Conservation (phyloP, 208 protist species). For the Wallacemonas collosoma region DNA sequence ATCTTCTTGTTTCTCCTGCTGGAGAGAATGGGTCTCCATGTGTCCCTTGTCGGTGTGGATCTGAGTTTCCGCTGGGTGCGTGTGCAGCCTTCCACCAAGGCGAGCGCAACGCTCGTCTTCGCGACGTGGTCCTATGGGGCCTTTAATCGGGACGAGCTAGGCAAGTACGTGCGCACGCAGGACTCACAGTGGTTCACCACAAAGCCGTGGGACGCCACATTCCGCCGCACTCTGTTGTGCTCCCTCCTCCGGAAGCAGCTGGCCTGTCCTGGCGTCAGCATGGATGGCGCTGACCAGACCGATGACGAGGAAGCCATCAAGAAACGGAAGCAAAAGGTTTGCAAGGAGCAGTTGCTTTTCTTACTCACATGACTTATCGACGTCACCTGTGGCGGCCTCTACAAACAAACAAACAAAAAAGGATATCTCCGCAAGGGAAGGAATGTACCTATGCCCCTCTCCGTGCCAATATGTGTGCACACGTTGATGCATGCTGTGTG, state of each 20-base stretch:
- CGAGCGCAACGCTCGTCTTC: conserved; percentile 27
- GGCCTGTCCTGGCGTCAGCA: conserved; percentile 2
- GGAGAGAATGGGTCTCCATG: conserved; percentile 22
- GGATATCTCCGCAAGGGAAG: too few relatives aligned
- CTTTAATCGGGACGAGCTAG: conserved; percentile 29
- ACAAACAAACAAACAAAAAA: conserved; percentile 1
- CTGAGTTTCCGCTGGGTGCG: conserved; percentile 47
- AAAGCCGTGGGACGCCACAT: conserved; percentile 26
- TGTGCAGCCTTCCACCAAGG: conserved; percentile 26
- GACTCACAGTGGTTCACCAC: conserved; percentile 37
- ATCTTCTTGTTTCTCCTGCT: conserved; percentile 41
- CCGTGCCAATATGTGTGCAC: too few relatives aligned
- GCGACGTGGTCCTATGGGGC: conserved; percentile 40
- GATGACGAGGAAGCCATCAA: background rate
- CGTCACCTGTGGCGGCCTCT: background rate
- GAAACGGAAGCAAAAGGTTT: conserved; percentile 21
- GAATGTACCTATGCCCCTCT: too few relatives aligned
- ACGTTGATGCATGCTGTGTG: too few relatives aligned
- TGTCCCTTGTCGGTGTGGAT: conserved; percentile 45
- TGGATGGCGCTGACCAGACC: conserved; percentile 1
- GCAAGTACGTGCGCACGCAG: conserved; percentile 22
- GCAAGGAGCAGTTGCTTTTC: conserved; percentile 55
- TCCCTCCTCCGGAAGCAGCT: conserved; percentile 48
- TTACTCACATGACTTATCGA: conserved; percentile 29
- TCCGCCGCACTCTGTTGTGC: conserved; percentile 38